phyloP scores from a whole-genome alignment of 1,284 basidiomycete species.

The Cystobasidium slooffiae region DNA sequence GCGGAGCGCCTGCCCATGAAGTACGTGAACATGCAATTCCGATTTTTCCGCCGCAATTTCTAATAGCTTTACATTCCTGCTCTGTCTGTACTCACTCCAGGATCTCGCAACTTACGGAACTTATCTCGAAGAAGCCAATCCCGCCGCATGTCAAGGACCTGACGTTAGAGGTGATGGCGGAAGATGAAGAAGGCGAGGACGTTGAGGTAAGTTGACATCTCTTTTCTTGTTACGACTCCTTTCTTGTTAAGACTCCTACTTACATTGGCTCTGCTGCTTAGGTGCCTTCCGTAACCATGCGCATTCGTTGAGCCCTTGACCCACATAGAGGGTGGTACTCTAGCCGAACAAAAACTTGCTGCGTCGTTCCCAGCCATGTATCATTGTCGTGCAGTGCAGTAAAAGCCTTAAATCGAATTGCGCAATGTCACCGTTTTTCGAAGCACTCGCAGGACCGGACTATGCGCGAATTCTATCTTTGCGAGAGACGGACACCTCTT shows the following conservation, averaged over 20 bases:
- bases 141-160: conserved; percentile 61
- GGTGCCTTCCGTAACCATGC: conserved; percentile 38
- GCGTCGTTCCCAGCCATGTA: too few relatives aligned
- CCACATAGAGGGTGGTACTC: not conserved
- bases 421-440: too few relatives aligned
- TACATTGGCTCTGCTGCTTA: not conserved
- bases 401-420: too few relatives aligned
- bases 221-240: not conserved
- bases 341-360: too few relatives aligned
- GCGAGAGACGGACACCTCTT: too few relatives aligned
- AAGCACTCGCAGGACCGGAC: too few relatives aligned
- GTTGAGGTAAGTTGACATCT: conserved; percentile 56
- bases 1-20: conserved; percentile 83
- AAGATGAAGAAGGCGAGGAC: conserved; percentile 81
- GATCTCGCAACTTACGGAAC: conserved; percentile 72
- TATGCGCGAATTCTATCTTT: too few relatives aligned
- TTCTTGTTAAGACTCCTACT: not conserved
- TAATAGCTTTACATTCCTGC: not conserved
- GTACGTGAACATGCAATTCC: conserved; percentile 35
- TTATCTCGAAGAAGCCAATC: conserved; percentile 90
- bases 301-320: conserved; percentile 16
- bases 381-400: too few relatives aligned
- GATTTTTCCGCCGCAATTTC: too few relatives aligned
- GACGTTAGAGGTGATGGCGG: conserved; percentile 84
- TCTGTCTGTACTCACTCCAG: conserved; percentile 51